Evolutionary conservation across 2,329 filamentous ascomycete genomes (phyloP).

Genomic region (Plenodomus lindquistii): DNA sequence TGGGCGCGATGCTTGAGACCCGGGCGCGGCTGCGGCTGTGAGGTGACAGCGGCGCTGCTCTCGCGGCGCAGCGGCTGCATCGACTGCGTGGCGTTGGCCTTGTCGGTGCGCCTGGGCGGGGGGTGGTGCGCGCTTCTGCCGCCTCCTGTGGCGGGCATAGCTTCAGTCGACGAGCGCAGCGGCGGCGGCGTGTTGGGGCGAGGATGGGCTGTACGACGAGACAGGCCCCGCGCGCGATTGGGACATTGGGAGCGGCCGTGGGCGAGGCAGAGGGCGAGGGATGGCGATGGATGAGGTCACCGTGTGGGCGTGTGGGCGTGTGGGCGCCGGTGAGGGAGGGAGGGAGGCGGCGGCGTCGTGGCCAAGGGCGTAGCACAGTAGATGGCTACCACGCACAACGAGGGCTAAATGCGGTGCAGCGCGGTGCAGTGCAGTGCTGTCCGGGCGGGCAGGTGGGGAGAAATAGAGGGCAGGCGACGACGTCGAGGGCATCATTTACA

Average conservation of each 20-base stretch:
- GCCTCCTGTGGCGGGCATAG: constrained; percentile 23
- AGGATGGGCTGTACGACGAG: constrained; percentile 22
- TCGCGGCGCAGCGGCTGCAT: constrained; percentile 27
- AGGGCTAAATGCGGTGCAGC: too few species aligned
- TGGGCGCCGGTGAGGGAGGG: too few species aligned
- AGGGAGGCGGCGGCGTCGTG: neutral
- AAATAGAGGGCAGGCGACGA: neutral
- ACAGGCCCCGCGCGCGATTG: constrained; percentile 27
- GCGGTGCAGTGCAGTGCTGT: neutral
- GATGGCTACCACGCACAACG: too few species aligned
- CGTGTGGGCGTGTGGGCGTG: neutral
- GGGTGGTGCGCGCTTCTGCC: constrained; percentile 13
- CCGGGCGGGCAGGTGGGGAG: neutral
- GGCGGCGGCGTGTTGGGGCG: constrained; percentile 5
- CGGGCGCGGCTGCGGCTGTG: constrained; percentile 26
- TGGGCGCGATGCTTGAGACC: constrained; percentile 42
- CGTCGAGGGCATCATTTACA: neutral
- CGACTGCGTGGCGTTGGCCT: constrained; percentile 31
- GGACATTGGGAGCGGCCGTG: constrained; percentile 11
- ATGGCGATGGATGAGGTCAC: neutral
- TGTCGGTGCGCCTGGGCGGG: constrained; percentile 23
- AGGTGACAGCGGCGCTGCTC: constrained; percentile 12
- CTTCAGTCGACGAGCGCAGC: constrained; percentile 8
- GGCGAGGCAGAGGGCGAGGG: neutral
- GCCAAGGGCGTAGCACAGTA: too few species aligned